A percentile compares a stretch with the other conserved stretches of the same genome.
Conservation (phyloP, 768 basidiomycete genomes). For the Pholiota microspora region DNA sequence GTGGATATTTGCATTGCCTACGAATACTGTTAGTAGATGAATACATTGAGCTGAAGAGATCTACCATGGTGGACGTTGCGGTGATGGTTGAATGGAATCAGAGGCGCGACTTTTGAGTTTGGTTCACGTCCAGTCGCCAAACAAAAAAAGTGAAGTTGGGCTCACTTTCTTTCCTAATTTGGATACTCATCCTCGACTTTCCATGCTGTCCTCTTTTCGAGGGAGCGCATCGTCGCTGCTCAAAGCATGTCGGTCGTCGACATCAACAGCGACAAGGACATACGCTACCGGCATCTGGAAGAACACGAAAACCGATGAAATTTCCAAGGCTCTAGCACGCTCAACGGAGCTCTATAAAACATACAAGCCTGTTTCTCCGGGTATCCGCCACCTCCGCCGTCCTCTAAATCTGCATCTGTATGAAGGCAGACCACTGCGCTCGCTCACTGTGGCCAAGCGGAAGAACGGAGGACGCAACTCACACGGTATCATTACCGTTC, state of each 20-base stretch:
- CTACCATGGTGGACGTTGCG: constrained; percentile 20
- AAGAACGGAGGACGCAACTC: constrained; percentile 85
- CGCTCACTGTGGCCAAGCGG: constrained; percentile 78
- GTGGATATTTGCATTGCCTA: constrained; percentile 74
- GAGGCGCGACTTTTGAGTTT: constrained; percentile 17
- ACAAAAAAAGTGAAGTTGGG: constrained; percentile 16
- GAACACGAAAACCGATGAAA: constrained; percentile 32
- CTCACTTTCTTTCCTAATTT: constrained; percentile 23
- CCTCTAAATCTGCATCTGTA: constrained; percentile 82
- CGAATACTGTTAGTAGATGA: not conserved
- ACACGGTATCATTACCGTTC: constrained; percentile 82
- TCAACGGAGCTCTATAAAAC: constrained; percentile 72
- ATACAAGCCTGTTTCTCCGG: constrained; percentile 86
- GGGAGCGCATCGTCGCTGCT: constrained; percentile 38
- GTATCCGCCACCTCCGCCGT: constrained; percentile 83
- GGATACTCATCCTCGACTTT: constrained; percentile 16
- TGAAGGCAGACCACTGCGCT: constrained; percentile 79
- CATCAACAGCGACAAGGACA: constrained; percentile 11
- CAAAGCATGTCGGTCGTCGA: constrained; percentile 29
- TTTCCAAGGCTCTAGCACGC: constrained; percentile 45
- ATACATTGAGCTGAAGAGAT: not conserved
- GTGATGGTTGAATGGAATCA: not conserved
- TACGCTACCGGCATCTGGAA: constrained; percentile 41
- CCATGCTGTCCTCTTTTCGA: constrained; percentile 45
- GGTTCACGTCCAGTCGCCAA: constrained; percentile 18